Percentiles rank a stretch among this genome's conserved stretches.
These are phyloP conservation scores for Kodamaea leandrae DNA, from an alignment of 805 yeast genomes.

Conservation along the genomic window DNA sequence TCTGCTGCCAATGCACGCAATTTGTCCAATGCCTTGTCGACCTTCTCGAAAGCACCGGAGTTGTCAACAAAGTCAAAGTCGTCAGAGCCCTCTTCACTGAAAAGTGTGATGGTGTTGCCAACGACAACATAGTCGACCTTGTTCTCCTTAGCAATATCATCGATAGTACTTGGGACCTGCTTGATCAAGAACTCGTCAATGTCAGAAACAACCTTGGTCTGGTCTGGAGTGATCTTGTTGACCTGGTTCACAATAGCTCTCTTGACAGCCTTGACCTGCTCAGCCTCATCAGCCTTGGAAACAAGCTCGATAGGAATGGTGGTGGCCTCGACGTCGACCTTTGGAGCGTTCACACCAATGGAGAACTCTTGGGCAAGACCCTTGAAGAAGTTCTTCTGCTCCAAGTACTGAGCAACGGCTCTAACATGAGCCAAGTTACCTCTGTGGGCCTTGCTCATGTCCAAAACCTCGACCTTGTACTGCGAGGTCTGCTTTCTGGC, in stretches of 20 bases:
- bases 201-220: constrained; percentile 56
- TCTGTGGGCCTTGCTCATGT: constrained; percentile 86
- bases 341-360: constrained; percentile 40
- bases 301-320: constrained; percentile 62
- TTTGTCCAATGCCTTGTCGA: constrained; percentile 51
- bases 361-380: constrained; percentile 37
- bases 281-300: constrained; percentile 45
- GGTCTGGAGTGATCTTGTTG: constrained; percentile 67
- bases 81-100: constrained; percentile 40
- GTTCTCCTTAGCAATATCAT: constrained; percentile 40
- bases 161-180: constrained; percentile 43
- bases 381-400: constrained; percentile 47
- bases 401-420: constrained; percentile 66
- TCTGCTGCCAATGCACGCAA: constrained; percentile 58
- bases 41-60: constrained; percentile 50
- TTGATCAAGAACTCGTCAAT: constrained; percentile 60
- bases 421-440: constrained; percentile 75
- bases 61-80: constrained; percentile 60
- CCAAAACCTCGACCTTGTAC: constrained; percentile 64
- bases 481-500: constrained; percentile 62
- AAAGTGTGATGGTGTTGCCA: constrained; percentile 52
- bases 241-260: constrained; percentile 70
- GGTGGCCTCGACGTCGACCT: constrained; percentile 37
- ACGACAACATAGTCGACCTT: constrained; percentile 60
- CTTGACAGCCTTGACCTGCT: constrained; percentile 59